A percentile compares a stretch with the other conserved stretches of the same genome.
These are phyloP conservation scores for Auriscalpium vulgare DNA, from an alignment of 768 basidiomycete genomes.

Conservation along the genomic window DNA sequence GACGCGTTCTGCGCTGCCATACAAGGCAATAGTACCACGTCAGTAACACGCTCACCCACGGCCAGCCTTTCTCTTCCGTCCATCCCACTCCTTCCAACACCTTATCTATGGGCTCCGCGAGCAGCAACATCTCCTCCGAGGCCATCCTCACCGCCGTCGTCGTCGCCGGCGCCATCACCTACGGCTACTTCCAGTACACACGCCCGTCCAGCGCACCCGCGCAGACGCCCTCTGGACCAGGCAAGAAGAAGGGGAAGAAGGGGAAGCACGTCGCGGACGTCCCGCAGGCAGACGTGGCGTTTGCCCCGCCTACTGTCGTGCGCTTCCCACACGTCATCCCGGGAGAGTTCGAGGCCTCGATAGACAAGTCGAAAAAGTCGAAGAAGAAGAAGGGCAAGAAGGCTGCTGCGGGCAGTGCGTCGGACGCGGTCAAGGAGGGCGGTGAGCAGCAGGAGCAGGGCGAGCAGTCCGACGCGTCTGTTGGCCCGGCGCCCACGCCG, in stretches of 20 bases:
- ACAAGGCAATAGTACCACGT: slow-evolving; percentile 4
- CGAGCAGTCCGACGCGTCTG: slow-evolving; percentile 21
- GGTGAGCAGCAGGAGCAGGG: slow-evolving; percentile 9
- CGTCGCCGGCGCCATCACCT: slow-evolving; percentile 33
- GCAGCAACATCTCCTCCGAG: slow-evolving; percentile 36
- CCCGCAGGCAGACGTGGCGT: slow-evolving; percentile 11
- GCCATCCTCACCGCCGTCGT: slow-evolving; percentile 29
- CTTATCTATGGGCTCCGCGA: slow-evolving; percentile 35
- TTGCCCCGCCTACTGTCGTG: slow-evolving; percentile 23
- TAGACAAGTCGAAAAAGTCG: slow-evolving; percentile 32
- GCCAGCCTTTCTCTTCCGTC: neutral
- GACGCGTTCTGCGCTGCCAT: slow-evolving; percentile 14
- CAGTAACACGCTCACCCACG: neutral
- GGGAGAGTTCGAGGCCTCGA: slow-evolving; percentile 33
- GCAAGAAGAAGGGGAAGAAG: slow-evolving; percentile 25
- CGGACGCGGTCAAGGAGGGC: neutral
- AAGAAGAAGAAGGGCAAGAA: slow-evolving; percentile 33
- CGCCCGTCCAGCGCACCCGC: slow-evolving; percentile 1
- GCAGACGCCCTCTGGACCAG: slow-evolving; percentile 1
- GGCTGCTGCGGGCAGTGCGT: slow-evolving; percentile 5
- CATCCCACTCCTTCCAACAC: neutral
- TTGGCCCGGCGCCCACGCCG: slow-evolving; percentile 12
- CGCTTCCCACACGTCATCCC: slow-evolving; percentile 35
- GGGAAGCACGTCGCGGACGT: slow-evolving; percentile 12
- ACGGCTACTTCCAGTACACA: slow-evolving; percentile 27